Conservation (phyloP, 176 grass and related monocot genomes). For the Elaeis guineensis region DNA sequence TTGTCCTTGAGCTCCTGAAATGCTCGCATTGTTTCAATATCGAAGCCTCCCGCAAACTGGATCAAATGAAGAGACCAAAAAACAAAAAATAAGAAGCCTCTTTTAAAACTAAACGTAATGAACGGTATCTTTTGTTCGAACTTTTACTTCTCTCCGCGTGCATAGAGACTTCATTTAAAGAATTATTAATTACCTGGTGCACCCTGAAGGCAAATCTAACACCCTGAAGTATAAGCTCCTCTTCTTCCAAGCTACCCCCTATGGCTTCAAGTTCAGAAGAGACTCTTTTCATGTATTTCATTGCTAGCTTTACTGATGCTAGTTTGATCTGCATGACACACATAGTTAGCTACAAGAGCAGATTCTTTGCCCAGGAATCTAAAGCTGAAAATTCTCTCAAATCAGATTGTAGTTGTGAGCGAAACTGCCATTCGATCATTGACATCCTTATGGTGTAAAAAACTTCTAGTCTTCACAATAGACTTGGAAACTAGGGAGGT, state of each 20-base stretch:
- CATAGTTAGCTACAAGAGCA: not conserved
- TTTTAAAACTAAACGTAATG: too few relatives aligned
- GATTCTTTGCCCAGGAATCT: too few relatives aligned
- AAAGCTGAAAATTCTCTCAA: too few relatives aligned
- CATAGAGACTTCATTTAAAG: too few relatives aligned
- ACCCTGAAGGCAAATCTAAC: constrained; percentile 96
- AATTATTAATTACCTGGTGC: constrained; percentile 57
- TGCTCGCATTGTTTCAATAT: constrained; percentile 86
- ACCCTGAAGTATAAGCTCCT: constrained; percentile 90
- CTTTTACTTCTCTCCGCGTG: too few relatives aligned
- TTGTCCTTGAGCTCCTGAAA: constrained; percentile 97
- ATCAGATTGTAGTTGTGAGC: constrained; percentile 4
- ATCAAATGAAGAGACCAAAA: not conserved
- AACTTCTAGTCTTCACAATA: too few relatives aligned
- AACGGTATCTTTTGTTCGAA: too few relatives aligned
- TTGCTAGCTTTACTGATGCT: constrained; percentile 76
- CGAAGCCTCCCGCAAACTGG: constrained; percentile 94
- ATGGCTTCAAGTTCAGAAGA: constrained; percentile 68
- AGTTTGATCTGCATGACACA: constrained; percentile 63
- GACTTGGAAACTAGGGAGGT: too few relatives aligned
- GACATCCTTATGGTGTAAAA: too few relatives aligned
- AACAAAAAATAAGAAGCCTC: not conserved
- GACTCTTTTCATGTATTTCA: constrained; percentile 81
- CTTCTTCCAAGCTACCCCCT: constrained; percentile 62
- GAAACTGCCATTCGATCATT: too few relatives aligned